Base-by-base conservation (phyloP, 164 flowering plant genomes). In the Euptelea pleiosperma region DNA sequence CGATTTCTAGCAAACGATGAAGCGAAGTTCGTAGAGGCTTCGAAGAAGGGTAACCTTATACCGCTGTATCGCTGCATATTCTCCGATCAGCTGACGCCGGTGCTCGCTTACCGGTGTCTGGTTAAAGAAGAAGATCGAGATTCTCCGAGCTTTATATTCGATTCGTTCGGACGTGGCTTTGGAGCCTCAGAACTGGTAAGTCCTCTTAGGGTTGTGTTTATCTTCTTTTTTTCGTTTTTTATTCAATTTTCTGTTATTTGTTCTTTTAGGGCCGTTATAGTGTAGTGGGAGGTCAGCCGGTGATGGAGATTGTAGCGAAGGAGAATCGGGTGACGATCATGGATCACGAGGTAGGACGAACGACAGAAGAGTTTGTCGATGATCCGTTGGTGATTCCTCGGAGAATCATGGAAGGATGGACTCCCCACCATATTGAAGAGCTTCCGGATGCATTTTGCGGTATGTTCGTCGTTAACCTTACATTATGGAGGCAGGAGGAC, bases 401-500 rank as follows among this genome's bases (percentile, higher is more conserved):
- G 52, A 73, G 66, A 62, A 79, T 87, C 25, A 77, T 81, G 59
- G 83, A 85, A 52, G 48, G 31, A 0, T 90, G 95, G 95, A 77
- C 68, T 45, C 91, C 97, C 8, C 83, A 82, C 41, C 66, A 77
- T 14, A 53, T 71, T 33, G 80, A 82, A 51, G 91, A 79, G 30
- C 92, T 90, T 22, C 95, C 95, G 1, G 86, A 85, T 62, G 75
- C 83, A 24, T 90, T 90, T 63, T 83, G 92, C 59, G 97, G 95
- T 90, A 65, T 67, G 79, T n/a, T n/a, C n/a, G n/a, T n/a, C n/a
- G n/a, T n/a, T n/a, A n/a, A n/a, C n/a, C n/a, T n/a, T n/a, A n/a
- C n/a, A n/a, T n/a, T n/a, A n/a, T n/a, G n/a, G n/a, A n/a, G n/a
- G n/a, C n/a, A n/a, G n/a, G n/a, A n/a, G n/a, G n/a, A n/a, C n/a